A percentile compares a stretch with the other conserved stretches of the same genome.
These are phyloP conservation scores for Paramecium biaurelia DNA, from an alignment of 73 alveolate species.

Conservation along the genomic window DNA sequence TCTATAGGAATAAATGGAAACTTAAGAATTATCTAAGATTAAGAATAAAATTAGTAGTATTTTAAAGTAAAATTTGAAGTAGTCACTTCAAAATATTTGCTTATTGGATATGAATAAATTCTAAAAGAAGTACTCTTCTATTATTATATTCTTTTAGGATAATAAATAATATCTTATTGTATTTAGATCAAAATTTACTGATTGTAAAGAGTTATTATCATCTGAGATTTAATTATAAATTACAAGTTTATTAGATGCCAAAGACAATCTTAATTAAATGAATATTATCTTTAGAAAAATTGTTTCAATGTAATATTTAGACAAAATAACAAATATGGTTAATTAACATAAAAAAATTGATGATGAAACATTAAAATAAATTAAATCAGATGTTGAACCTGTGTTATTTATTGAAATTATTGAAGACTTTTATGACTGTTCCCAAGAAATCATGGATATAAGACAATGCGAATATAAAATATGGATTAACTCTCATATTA, in stretches of 20 bases:
- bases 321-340: neutral
- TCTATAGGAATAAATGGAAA: neutral
- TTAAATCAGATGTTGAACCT: neutral
- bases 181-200: neutral
- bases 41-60: neutral
- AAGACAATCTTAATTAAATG: neutral
- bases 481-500: slow-evolving; percentile 14
- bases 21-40: neutral
- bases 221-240: neutral
- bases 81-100: neutral
- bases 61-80: neutral
- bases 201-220: neutral
- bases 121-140: neutral
- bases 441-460: neutral
- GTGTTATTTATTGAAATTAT: neutral
- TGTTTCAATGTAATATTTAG: neutral
- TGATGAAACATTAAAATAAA: neutral
- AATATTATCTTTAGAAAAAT: neutral
- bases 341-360: neutral
- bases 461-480: neutral
- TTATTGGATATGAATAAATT: neutral
- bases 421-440: neutral
- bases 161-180: neutral
- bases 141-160: neutral
- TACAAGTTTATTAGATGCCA: neutral